Conservation (phyloP, 768 basidiomycete species). For the Amylocystis lapponica region DNA sequence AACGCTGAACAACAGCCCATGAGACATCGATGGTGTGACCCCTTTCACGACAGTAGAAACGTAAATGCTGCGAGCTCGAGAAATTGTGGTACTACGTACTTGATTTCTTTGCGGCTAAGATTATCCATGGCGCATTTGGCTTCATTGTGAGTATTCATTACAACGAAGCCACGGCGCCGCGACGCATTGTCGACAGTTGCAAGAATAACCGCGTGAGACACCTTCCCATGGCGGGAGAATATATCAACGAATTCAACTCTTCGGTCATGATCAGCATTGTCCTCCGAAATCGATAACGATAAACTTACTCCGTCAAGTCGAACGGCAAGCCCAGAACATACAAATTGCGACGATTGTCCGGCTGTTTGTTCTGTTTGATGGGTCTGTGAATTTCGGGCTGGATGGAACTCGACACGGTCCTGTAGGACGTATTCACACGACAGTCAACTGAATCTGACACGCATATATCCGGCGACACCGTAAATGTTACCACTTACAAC, state of each 20-base stretch:
- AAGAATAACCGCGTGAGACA: conserved; percentile 73
- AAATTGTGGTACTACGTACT: conserved; percentile 34
- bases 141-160: conserved; percentile 71
- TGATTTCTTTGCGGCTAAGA: conserved; percentile 63
- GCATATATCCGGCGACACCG: neutral
- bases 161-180: conserved; percentile 76
- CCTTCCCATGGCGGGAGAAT: conserved; percentile 61
- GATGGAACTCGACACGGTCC: conserved; percentile 18
- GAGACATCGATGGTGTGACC: conserved; percentile 77
- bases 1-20: conserved; percentile 86
- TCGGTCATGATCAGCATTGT: neutral
- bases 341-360: conserved; percentile 62
- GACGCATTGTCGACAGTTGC: conserved; percentile 83
- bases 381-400: conserved; percentile 13
- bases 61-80: conserved; percentile 2
- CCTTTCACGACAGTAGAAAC: conserved; percentile 27
- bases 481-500: conserved; percentile 38
- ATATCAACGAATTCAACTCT: conserved; percentile 53
- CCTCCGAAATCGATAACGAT: neutral
- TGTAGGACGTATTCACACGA: too few species aligned
- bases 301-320: conserved; percentile 64
- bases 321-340: conserved; percentile 84
- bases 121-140: conserved; percentile 63
- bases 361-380: conserved; percentile 27
- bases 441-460: neutral